Evolutionary conservation across 495 filamentous ascomycete species (phyloP).

Genomic region (Aspergillus saccharolyticus): DNA sequence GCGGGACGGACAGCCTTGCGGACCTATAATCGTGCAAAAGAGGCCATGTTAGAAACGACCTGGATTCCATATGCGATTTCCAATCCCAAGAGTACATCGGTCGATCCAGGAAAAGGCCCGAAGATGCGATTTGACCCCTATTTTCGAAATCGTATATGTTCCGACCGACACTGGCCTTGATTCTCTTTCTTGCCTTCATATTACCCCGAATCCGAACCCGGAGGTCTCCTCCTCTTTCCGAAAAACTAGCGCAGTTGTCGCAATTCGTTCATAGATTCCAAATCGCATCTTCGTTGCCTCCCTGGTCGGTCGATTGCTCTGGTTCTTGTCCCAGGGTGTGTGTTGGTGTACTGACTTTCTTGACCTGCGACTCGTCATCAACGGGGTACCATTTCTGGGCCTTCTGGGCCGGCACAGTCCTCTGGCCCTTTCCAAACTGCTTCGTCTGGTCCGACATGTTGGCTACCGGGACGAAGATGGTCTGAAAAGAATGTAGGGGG

Average conservation of each 20-base stretch:
- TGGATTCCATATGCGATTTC: slow-evolving; percentile 1
- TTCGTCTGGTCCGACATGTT: slow-evolving; percentile 80
- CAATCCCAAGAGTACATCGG: neutral
- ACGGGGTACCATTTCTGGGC: slow-evolving; percentile 99
- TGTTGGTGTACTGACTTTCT: slow-evolving; percentile 65
- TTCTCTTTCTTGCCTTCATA: neutral
- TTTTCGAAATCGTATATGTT: slow-evolving; percentile 13
- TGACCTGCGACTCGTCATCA: slow-evolving; percentile 83
- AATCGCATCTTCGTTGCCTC: slow-evolving; percentile 23
- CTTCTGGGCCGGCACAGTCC: slow-evolving; percentile 84
- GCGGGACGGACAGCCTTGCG: slow-evolving; percentile 89
- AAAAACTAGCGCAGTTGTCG: slow-evolving; percentile 28
- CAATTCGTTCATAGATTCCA: slow-evolving; percentile 26
- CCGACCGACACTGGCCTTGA: slow-evolving; percentile 14
- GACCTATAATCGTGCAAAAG: slow-evolving; percentile 53
- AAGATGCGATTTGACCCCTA: slow-evolving; percentile 22
- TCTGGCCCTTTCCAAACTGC: slow-evolving; percentile 96
- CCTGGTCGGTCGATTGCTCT: slow-evolving; percentile 1
- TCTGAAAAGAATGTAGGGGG: slow-evolving; percentile 31
- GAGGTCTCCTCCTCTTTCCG: slow-evolving; percentile 13
- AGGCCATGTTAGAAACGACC: slow-evolving; percentile 31
- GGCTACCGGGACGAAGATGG: slow-evolving; percentile 44
- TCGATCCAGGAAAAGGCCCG: neutral
- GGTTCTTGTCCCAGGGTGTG: slow-evolving; percentile 24
- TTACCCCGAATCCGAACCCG: neutral